phyloP scores from a whole-genome alignment of 768 basidiomycete species.

The Mrakia hoshinonis region DNA sequence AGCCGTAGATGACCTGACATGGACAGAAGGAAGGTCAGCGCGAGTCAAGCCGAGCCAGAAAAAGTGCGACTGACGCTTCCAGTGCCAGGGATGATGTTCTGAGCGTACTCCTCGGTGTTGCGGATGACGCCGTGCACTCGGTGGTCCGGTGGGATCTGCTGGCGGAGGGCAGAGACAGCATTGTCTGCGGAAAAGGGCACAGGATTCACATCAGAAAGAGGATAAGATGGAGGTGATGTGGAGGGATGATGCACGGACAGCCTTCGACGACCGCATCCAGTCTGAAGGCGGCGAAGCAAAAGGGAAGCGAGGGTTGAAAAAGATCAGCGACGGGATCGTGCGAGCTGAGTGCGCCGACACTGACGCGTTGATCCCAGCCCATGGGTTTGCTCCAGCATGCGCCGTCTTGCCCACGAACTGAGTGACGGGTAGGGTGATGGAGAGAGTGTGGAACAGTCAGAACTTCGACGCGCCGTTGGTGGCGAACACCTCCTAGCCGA shows the following conservation, averaged over 20 bases:
- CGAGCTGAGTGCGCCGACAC: no score
- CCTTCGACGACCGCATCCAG: no score
- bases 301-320: not conserved
- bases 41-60: not conserved
- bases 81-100: not conserved
- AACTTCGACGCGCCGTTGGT: no score
- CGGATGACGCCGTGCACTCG: slow-evolving; percentile 21
- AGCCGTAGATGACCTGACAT: slow-evolving; percentile 3
- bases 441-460: not conserved
- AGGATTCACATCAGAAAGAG: not conserved
- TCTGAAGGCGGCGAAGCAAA: no score
- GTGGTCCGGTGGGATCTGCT: slow-evolving; percentile 30
- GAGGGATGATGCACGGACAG: not conserved
- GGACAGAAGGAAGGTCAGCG: not conserved
- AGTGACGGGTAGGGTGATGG: not conserved
- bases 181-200: slow-evolving; percentile 23
- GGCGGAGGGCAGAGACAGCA: slow-evolving; percentile 32
- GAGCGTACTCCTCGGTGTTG: slow-evolving; percentile 4
- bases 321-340: slow-evolving; percentile 32
- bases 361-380: slow-evolving; percentile 33
- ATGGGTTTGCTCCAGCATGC: slow-evolving; percentile 36
- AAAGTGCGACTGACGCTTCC: no score
- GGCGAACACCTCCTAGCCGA: not conserved
- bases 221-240: not conserved
- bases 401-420: slow-evolving; percentile 33